phyloP scores from a whole-genome alignment of 73 alveolate genomes.

The Loxodes magnus region DNA sequence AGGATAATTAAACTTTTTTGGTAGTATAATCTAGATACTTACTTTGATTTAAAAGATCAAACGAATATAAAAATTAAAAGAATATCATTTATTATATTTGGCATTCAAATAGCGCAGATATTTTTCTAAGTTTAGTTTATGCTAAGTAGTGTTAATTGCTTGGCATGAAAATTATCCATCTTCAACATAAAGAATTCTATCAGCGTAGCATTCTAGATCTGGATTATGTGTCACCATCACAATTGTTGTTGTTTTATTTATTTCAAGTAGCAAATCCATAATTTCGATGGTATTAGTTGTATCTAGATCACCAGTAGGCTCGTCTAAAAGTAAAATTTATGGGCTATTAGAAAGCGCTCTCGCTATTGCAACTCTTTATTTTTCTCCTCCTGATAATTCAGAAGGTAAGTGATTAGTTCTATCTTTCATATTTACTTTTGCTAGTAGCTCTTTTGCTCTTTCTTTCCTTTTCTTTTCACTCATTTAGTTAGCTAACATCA shows the following conservation, averaged over 20 bases:
- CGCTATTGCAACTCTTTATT: slow-evolving; percentile 96
- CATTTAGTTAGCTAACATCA: slow-evolving; percentile 25
- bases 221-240: slow-evolving; percentile 97
- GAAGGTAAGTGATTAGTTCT: slow-evolving; percentile 96
- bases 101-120: too few species aligned
- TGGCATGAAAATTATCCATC: slow-evolving; percentile 58
- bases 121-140: too few species aligned
- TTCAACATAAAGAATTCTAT: slow-evolving; percentile 84
- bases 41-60: too few species aligned
- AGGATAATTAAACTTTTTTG: too few species aligned
- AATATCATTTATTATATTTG: too few species aligned
- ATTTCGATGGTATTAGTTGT: slow-evolving; percentile 58
- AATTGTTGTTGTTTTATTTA: slow-evolving; percentile 75
- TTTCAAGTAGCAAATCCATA: slow-evolving; percentile 81
- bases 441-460: slow-evolving; percentile 57
- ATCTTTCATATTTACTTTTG: slow-evolving; percentile 88
- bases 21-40: too few species aligned
- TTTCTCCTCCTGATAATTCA: slow-evolving; percentile 96
- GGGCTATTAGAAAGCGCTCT: slow-evolving; percentile 94
- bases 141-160: slow-evolving; percentile 26
- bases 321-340: slow-evolving; percentile 85
- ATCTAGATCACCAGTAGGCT: slow-evolving; percentile 64
- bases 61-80: too few species aligned
- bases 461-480: slow-evolving; percentile 17
- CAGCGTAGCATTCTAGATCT: slow-evolving; percentile 95